Percentiles rank a stretch among this genome's conserved stretches.
These are phyloP conservation scores for Heterobasidion annosum DNA, from an alignment of 1,284 basidiomycete species.

Conservation along the genomic window DNA sequence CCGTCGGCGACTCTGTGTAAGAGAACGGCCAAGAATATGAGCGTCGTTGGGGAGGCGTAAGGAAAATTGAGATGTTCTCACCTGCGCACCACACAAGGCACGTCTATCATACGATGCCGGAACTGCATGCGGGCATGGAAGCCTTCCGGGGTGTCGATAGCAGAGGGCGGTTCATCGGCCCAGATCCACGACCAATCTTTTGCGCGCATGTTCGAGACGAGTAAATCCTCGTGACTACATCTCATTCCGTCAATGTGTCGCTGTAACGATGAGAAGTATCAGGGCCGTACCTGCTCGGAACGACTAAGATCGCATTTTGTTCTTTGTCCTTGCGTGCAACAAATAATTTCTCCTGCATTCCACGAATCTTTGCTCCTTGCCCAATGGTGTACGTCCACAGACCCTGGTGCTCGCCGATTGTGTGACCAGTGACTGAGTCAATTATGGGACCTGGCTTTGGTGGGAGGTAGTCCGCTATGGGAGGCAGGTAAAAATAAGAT, in stretches of 20 bases:
- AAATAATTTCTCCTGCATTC: slow-evolving; percentile 59
- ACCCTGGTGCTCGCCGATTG: slow-evolving; percentile 63
- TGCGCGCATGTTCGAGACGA: slow-evolving; percentile 35
- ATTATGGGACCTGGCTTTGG: slow-evolving; percentile 64
- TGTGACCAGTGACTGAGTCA: slow-evolving; percentile 42
- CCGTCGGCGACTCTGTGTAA: slow-evolving; percentile 5
- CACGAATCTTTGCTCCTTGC: slow-evolving; percentile 60
- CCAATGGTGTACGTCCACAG: slow-evolving; percentile 90
- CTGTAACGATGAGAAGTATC: neutral
- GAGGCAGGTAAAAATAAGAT: neutral
- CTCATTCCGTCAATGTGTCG: neutral
- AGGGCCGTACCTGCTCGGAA: slow-evolving; percentile 54
- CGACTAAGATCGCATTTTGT: slow-evolving; percentile 65
- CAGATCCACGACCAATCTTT: slow-evolving; percentile 72
- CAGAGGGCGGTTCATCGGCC: slow-evolving; percentile 44
- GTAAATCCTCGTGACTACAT: slow-evolving; percentile 53
- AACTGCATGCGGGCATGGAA: slow-evolving; percentile 54
- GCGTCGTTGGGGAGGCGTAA: neutral
- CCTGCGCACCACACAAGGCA: slow-evolving; percentile 35
- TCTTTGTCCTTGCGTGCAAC: slow-evolving; percentile 66
- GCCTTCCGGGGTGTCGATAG: slow-evolving; percentile 31
- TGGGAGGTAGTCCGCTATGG: slow-evolving; percentile 68
- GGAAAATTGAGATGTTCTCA: slow-evolving; percentile 8
- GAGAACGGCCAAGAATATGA: neutral
- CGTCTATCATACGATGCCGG: slow-evolving; percentile 60